Base-by-base conservation (phyloP, 306 rosid genomes). In the Glycine latifolia region DNA sequence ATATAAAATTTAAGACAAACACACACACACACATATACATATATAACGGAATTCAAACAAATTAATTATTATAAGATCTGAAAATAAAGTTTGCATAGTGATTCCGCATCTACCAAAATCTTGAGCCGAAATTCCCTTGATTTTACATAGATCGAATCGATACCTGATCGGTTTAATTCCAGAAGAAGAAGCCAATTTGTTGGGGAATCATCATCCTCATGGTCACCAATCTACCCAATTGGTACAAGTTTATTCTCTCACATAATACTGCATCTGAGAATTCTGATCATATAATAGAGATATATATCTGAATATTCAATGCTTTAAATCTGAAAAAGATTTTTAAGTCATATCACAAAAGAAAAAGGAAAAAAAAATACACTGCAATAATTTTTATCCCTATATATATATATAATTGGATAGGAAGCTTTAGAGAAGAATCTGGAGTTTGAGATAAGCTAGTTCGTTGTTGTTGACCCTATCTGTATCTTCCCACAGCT, bases 401-500 rank as follows among this genome's bases (percentile, higher is more conserved):
- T 47, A 20, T 26, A 26, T 26, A 26, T 20, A 20, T 26, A 26
- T 26, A 26, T 26, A 26, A 26, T 26, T 26, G 31, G 31, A 26
- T 31, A 75, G 70, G 55, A 52, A 50, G 20, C 31, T 52, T 60
- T 13, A 15, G 54, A 54, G 73, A 2, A 35, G 70, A 76, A 86
- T 62, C 66, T 20, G 3, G 72, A 50, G 73, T 58, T 75, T 67
- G 79, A 77, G 79, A 76, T 49, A 70, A 14, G 70, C 5, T 73
- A 48, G 17, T 67, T 73, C 9, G 46, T 76, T 5, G 31, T 26
- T 26, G 12, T 87, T 93, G 98, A 86, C 85, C 83, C 94, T 88
- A 81, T 89, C 73, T 78, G 97, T 96, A 92, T 94, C 97, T 92
- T 96, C 99, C 99, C 99, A 96, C 99, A 96, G 99, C 99, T 94